These are phyloP conservation scores for Starmerella floris DNA, from an alignment of 805 yeast genomes.

Conservation along the genomic window DNA sequence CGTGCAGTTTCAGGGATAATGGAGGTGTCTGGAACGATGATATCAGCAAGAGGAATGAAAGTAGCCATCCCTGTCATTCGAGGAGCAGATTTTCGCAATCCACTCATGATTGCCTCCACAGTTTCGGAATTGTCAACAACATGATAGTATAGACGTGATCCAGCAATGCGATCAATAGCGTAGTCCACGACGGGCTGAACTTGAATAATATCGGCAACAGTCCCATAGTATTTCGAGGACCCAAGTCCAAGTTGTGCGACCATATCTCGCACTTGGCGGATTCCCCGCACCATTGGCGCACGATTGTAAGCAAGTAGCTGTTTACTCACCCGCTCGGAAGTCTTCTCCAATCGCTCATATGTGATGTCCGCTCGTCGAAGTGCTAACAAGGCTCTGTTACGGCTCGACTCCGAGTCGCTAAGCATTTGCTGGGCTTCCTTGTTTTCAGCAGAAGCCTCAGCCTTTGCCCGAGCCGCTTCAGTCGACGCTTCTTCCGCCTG, in stretches of 20 bases:
- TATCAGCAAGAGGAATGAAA: conserved; percentile 74
- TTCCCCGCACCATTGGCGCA: conserved; percentile 33
- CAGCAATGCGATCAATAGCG: conserved; percentile 84
- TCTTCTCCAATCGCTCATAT: conserved; percentile 41
- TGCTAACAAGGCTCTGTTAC: conserved; percentile 67
- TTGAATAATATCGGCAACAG: conserved; percentile 68
- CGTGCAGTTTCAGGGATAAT: background rate
- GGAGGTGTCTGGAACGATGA: conserved; percentile 28
- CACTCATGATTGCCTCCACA: conserved; percentile 55
- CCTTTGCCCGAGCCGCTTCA: conserved; percentile 10
- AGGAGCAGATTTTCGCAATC: conserved; percentile 32
- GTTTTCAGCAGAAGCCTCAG: conserved; percentile 5
- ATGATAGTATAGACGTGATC: conserved; percentile 69
- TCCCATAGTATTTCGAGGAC: conserved; percentile 53
- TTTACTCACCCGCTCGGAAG: conserved; percentile 45
- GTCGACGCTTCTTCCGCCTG: conserved; percentile 8
- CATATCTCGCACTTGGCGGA: conserved; percentile 54
- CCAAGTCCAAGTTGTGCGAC: conserved; percentile 43
- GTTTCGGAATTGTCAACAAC: conserved; percentile 82
- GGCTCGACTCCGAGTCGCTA: conserved; percentile 41
- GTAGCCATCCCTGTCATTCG: conserved; percentile 57
- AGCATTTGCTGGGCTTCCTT: conserved; percentile 14
- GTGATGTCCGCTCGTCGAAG: conserved; percentile 53
- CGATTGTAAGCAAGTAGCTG: conserved; percentile 35
- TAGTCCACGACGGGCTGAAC: conserved; percentile 71